Percentiles rank a stretch among this genome's conserved stretches.
Conservation (phyloP, 495 filamentous ascomycete species). For the Pseudoneurospora amorphoporcata region DNA sequence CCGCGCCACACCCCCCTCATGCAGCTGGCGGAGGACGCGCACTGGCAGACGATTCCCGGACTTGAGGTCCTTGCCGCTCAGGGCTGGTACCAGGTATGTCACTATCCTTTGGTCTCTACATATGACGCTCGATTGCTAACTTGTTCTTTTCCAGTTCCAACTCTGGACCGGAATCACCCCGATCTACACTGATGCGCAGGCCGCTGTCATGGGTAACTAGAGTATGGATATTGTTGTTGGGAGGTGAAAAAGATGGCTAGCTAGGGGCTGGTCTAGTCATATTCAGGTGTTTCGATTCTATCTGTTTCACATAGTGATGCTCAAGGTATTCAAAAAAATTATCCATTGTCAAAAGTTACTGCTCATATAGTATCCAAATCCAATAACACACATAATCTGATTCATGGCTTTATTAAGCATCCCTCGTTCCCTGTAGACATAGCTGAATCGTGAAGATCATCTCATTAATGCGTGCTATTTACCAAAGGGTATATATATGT, state of each 20-base stretch:
- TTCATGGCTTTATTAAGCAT: too few relatives aligned
- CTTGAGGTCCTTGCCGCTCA: constrained; percentile 86
- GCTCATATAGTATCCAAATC: not conserved
- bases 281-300: not conserved
- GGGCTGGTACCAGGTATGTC: constrained; percentile 59
- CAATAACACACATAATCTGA: not conserved
- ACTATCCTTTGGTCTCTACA: not conserved
- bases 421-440: too few relatives aligned
- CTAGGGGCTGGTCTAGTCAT: not conserved
- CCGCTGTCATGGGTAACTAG: constrained; percentile 32
- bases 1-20: constrained; percentile 76
- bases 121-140: constrained; percentile 4
- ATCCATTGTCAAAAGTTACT: not conserved
- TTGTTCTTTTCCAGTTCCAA: constrained; percentile 44
- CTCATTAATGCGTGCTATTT: too few relatives aligned
- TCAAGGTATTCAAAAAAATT: not conserved
- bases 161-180: constrained; percentile 72
- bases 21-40: constrained; percentile 65
- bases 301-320: not conserved
- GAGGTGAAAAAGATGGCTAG: not conserved
- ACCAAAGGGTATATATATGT: too few relatives aligned
- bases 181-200: constrained; percentile 53
- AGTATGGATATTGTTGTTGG: not conserved
- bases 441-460: too few relatives aligned
- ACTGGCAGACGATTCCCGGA: constrained; percentile 82